phyloP scores from a whole-genome alignment of 495 filamentous ascomycete species.

The Bacidia gigantensis region DNA sequence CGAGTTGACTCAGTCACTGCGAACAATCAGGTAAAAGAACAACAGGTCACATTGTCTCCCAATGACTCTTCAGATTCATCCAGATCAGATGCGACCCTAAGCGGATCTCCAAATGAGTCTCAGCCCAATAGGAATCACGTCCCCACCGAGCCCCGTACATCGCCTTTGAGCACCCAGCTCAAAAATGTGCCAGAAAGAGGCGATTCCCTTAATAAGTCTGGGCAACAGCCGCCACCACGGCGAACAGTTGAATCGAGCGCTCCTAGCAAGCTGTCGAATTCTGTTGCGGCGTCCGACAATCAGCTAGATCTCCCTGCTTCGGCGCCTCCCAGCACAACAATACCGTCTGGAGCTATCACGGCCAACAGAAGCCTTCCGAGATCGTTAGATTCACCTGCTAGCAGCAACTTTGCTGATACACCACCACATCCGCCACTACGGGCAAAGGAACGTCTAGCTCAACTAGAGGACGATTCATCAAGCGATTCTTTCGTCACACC shows the following conservation, averaged over 20 bases:
- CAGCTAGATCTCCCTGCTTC: slow-evolving; percentile 14
- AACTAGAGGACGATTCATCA: slow-evolving; percentile 19
- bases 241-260: slow-evolving; percentile 9
- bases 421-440: slow-evolving; percentile 15
- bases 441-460: slow-evolving; percentile 15
- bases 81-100: slow-evolving; percentile 15
- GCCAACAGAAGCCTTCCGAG: slow-evolving; percentile 18
- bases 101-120: slow-evolving; percentile 25
- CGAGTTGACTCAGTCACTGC: slow-evolving; percentile 18
- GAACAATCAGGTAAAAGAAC: slow-evolving; percentile 21
- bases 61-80: slow-evolving; percentile 17
- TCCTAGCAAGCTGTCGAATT: slow-evolving; percentile 11
- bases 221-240: slow-evolving; percentile 5
- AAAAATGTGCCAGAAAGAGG: slow-evolving; percentile 39
- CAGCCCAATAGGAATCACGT: slow-evolving; percentile 28
- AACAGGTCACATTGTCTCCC: slow-evolving; percentile 19
- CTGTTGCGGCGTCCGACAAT: slow-evolving; percentile 1
- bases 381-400: slow-evolving; percentile 25
- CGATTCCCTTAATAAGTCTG: slow-evolving; percentile 38
- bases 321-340: slow-evolving; percentile 14
- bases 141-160: slow-evolving; percentile 25
- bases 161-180: slow-evolving; percentile 16
- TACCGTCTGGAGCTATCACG: slow-evolving; percentile 8
- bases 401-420: slow-evolving; percentile 11
- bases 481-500: slow-evolving; percentile 50